A percentile compares a stretch with the other conserved stretches of the same genome.
phyloP scores from a whole-genome alignment of 768 basidiomycete species.

The Rhizopogon vesiculosus region DNA sequence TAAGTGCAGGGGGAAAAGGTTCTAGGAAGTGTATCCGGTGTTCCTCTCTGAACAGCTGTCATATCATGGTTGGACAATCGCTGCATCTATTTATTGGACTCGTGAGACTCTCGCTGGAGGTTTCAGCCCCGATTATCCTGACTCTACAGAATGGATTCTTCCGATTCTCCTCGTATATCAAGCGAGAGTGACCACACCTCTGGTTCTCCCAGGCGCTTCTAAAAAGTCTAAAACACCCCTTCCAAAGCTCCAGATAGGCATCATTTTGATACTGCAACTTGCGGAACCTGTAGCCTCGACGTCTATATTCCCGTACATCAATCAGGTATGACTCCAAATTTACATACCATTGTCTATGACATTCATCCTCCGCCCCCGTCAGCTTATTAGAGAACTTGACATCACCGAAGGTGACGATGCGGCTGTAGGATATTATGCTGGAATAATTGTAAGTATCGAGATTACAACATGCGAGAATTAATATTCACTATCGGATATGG shows the following conservation, averaged over 20 bases:
- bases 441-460: slow-evolving; percentile 41
- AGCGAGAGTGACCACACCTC: too few species aligned
- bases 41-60: too few species aligned
- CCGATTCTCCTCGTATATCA: too few species aligned
- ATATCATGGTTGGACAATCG: too few species aligned
- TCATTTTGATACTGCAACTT: slow-evolving; percentile 30
- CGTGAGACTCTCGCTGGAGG: too few species aligned
- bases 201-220: neutral
- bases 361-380: neutral
- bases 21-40: too few species aligned
- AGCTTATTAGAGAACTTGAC: slow-evolving; percentile 59
- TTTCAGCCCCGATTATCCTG: too few species aligned
- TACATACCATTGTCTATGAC: too few species aligned
- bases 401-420: slow-evolving; percentile 59
- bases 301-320: slow-evolving; percentile 45
- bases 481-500: neutral
- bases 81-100: too few species aligned
- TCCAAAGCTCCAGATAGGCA: slow-evolving; percentile 33
- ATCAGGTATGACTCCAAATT: slow-evolving; percentile 26
- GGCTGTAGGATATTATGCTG: slow-evolving; percentile 67
- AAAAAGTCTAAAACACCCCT: slow-evolving; percentile 23
- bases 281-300: slow-evolving; percentile 31
- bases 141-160: too few species aligned
- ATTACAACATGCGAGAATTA: neutral
- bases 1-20: too few species aligned